Evolutionary conservation across 306 rosid species (phyloP).

Genomic region (Notholithocarpus densiflorus): DNA sequence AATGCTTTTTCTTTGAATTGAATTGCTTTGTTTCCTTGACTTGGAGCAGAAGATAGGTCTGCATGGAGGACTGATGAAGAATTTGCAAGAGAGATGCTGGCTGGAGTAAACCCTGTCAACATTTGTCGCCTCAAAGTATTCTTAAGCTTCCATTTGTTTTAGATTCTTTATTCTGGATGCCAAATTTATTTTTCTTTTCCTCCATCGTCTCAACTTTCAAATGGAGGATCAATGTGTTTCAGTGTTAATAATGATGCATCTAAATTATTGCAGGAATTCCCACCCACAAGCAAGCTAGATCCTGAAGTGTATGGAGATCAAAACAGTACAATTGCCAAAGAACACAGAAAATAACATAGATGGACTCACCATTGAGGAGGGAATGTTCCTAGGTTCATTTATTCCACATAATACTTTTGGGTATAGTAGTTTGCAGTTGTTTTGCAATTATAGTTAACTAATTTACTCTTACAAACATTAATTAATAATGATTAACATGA

Average conservation of each 20-base stretch:
- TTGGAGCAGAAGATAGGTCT: conserved; percentile 53
- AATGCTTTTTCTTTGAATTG: not conserved
- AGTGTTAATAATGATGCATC: not conserved
- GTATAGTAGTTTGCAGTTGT: not conserved
- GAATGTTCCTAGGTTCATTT: conserved; percentile 13
- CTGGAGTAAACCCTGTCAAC: conserved; percentile 71
- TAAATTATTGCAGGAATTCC: conserved; percentile 56
- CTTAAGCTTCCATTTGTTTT: conserved; percentile 1
- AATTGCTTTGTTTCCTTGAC: conserved; percentile 17
- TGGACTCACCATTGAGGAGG: conserved; percentile 64
- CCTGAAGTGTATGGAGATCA: conserved; percentile 56
- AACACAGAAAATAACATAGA: conserved; percentile 47
- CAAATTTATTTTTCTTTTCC: not conserved
- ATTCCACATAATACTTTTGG: conserved; percentile 4
- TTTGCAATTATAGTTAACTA: not conserved
- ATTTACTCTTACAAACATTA: not conserved
- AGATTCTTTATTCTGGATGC: not conserved
- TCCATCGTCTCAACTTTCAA: not conserved
- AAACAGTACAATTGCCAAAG: conserved; percentile 49
- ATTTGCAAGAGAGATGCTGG: conserved; percentile 84
- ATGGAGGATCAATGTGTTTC: not conserved
- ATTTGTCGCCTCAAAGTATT: conserved; percentile 60
- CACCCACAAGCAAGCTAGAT: conserved; percentile 70
- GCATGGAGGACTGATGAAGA: conserved; percentile 89
- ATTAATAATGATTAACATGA: not conserved